A percentile compares a stretch with the other conserved stretches of the same genome.
Conservation (phyloP, 1,284 basidiomycete species). For the Malassezia cuniculi region DNA sequence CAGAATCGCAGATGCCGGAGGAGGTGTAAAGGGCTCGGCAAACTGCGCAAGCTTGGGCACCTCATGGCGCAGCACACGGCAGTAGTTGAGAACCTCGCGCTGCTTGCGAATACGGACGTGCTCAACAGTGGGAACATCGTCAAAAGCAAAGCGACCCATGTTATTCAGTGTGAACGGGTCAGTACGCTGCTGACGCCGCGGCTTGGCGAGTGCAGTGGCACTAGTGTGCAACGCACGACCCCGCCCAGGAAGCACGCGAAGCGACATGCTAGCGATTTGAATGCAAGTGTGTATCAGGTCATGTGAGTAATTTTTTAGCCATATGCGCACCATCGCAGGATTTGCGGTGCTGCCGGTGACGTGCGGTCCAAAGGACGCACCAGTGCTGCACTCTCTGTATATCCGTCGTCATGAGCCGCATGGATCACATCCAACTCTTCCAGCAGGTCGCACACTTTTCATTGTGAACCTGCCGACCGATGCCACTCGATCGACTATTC, state of each 20-base stretch:
- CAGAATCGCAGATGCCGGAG: slow-evolving; percentile 19
- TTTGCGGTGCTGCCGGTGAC: slow-evolving; percentile 5
- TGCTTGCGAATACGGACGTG: slow-evolving; percentile 28
- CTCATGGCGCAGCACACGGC: slow-evolving; percentile 32
- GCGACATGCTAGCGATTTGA: too few species aligned
- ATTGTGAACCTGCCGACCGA: slow-evolving; percentile 37
- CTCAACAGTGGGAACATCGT: slow-evolving; percentile 40
- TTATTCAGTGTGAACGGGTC: slow-evolving; percentile 26
- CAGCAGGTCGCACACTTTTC: slow-evolving; percentile 33
- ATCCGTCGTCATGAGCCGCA: slow-evolving; percentile 12
- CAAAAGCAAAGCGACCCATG: slow-evolving; percentile 34
- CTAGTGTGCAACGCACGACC: not conserved
- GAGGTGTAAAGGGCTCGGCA: slow-evolving; percentile 30
- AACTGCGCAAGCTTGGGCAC: slow-evolving; percentile 30
- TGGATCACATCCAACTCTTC: slow-evolving; percentile 1
- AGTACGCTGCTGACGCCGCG: slow-evolving; percentile 22
- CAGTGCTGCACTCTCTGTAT: slow-evolving; percentile 18
- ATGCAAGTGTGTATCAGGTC: too few species aligned
- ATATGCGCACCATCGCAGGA: slow-evolving; percentile 2
- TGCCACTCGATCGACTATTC: slow-evolving; percentile 23
- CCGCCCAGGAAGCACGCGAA: too few species aligned
- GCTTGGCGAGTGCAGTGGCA: slow-evolving; percentile 17
- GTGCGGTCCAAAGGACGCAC: not conserved
- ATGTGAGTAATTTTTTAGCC: too few species aligned
- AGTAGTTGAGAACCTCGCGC: slow-evolving; percentile 30